phyloP scores from a whole-genome alignment of 2,329 filamentous ascomycete species.

The Xylariaceae sp. region DNA sequence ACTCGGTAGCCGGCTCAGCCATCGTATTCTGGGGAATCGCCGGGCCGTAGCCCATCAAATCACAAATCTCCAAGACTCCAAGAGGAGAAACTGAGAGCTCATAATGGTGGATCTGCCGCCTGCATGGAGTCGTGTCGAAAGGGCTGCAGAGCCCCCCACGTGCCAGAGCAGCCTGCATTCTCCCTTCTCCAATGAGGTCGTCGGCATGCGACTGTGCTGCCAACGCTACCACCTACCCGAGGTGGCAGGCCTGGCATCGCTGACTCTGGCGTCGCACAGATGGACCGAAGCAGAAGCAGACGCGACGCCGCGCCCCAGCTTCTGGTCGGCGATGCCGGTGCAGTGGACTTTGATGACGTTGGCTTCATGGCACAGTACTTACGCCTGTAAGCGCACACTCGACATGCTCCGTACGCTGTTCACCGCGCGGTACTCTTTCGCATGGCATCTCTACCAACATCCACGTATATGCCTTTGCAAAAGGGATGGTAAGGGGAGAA shows the following conservation, averaged over 20 bases:
- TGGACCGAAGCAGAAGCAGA: neutral
- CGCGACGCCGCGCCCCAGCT: neutral
- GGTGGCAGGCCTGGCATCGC: neutral
- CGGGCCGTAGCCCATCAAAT: constrained; percentile 17
- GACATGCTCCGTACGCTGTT: no score
- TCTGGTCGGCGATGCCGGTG: constrained; percentile 14
- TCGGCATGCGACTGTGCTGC: no score
- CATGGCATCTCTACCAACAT: no score
- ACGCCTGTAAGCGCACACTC: no score
- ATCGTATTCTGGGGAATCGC: neutral
- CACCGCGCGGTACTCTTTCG: no score
- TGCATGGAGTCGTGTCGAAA: neutral
- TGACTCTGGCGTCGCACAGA: neutral
- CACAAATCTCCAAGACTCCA: neutral
- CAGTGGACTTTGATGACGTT: neutral
- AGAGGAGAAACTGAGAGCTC: neutral
- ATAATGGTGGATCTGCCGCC: neutral
- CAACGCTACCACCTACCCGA: no score
- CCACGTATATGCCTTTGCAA: no score
- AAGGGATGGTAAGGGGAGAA: no score
- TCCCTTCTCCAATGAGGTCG: neutral
- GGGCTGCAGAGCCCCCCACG: neutral
- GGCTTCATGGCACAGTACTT: neutral
- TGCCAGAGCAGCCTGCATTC: neutral
- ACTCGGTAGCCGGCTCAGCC: neutral